Base-by-base conservation (phyloP, 202 grass and related monocot genomes). In the Saccharum hybrid region DNA sequence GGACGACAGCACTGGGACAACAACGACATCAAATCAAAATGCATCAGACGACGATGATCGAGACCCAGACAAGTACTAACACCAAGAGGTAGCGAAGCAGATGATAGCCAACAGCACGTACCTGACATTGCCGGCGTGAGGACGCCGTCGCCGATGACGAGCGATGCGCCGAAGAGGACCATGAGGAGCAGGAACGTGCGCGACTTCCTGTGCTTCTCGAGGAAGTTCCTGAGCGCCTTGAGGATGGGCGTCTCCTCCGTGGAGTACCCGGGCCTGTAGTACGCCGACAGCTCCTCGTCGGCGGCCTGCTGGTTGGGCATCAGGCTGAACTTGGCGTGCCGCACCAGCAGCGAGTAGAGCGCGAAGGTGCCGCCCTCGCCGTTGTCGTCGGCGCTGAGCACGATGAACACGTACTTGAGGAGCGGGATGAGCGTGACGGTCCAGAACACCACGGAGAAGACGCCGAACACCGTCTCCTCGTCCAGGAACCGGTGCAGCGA, bases 51-150 rank as follows among this genome's bases (percentile, higher is more conserved):
- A n/a, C n/a, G 7, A 46, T 15, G 45, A 48, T 48, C 3, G 12
- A 48, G 42, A 45, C 2, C n/a, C 10, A 45, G 42, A 45, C 10
- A 46, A 10, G 0, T 12, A 45, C 2, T 10, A 11, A 43, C 42
- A 45, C 42, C 42, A 45, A 4, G 38, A 40, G 38, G 6, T 8
- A 40, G 38, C 38, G 38, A 40, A 38, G 37, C 37, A 38, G 37
- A 7, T 38, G 37, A 38, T 38, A 38, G 37, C 37, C 34, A 36
- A 36, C 34, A 4, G 34, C 34, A 36, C 34, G 38, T 45, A 94
- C 93, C 90, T 66, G 90, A 96, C 87, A 96, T 90, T n/a, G 88
- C 83, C 54, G 90, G 85, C 37, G 90, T 92, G 76, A 95, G 90
- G 28, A 95, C 81, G 54, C 90, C 93, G 66, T 96, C 90, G 49